Conservation (phyloP, 2,329 filamentous ascomycete species). For the Triangularia setosa region DNA sequence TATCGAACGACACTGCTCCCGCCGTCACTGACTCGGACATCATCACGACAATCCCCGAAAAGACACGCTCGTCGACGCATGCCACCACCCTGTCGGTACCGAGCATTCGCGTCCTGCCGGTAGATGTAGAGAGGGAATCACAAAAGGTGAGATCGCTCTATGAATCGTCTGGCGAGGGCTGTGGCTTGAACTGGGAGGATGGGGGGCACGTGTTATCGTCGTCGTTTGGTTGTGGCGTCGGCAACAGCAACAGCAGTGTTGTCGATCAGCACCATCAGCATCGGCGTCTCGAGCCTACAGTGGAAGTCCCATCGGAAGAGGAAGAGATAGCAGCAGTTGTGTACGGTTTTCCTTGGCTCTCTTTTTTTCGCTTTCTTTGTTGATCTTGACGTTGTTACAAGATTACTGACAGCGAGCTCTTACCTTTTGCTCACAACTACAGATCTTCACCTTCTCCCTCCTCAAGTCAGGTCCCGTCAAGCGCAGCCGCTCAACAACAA, state of each 20-base stretch:
- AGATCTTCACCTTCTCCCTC: slow-evolving; percentile 18
- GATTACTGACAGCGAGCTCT: slow-evolving; percentile 16
- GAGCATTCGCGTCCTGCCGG: slow-evolving; percentile 50
- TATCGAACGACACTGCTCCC: neutral
- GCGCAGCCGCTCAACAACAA: slow-evolving; percentile 1
- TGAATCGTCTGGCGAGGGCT: slow-evolving; percentile 47
- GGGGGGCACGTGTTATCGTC: slow-evolving; percentile 33
- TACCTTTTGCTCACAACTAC: slow-evolving; percentile 15
- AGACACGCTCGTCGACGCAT: slow-evolving; percentile 12
- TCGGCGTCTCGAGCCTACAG: slow-evolving; percentile 46
- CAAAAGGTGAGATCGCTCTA: slow-evolving; percentile 66
- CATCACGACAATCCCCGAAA: slow-evolving; percentile 20
- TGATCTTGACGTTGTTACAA: neutral
- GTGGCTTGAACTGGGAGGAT: slow-evolving; percentile 47
- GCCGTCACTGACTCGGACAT: slow-evolving; percentile 5
- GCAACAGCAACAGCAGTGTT: slow-evolving; percentile 42
- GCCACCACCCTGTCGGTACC: slow-evolving; percentile 33
- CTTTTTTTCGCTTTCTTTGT: slow-evolving; percentile 25
- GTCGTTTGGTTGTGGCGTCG: neutral
- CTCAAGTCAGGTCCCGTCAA: slow-evolving; percentile 10
- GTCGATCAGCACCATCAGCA: slow-evolving; percentile 46
- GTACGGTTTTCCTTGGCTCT: slow-evolving; percentile 52
- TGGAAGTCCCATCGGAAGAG: slow-evolving; percentile 49
- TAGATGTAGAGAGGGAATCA: slow-evolving; percentile 58
- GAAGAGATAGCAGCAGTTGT: slow-evolving; percentile 45